Evolutionary conservation across 495 filamentous ascomycete species (phyloP), one percentile per base, ranked within the genome.

Genomic region (Amphirosellinia nigrospora): DNA sequence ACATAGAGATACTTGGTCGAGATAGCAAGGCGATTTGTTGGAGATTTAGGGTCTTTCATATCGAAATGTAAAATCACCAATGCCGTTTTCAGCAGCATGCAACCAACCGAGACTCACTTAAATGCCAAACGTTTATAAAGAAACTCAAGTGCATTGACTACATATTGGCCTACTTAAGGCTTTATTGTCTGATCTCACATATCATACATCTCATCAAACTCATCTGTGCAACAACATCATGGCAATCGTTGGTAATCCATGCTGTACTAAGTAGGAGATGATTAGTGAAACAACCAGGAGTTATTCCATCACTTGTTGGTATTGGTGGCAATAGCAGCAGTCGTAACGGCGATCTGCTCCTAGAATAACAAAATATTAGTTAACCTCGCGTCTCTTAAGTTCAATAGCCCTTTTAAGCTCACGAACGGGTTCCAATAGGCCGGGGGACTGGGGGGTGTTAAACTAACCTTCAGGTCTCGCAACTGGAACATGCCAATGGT

Each of bases 401-500:
- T 59, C 56, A 16, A 28, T 13, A 16, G 9, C 15, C 10, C 21
- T 19, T 23, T 41, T 19, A 8, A 4, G 0, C 38, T 28, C 13
- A n/a, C 8, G 8, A 45, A 30, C 11, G 2, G 23, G 39, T 19
- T 1, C 32, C 1, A 23, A 30, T 32, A 23, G 1, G 32, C 38
- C 2, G 13, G 7, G n/a, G 0, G 1, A 13, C 9, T 5, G 11
- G 38, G 0, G 7, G 39, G 32, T 11, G 4, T 10, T 26, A 19
- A 13, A 59, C 65, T 68, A 13, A 68, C 65, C 53, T 60, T 46
- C 64, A 67, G 26, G 39, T 67, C 64, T 36, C 53, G 41, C 30
- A 68, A 28, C n/a, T 45, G 65, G 30, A n/a, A 39, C 65, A 68
- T 60, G n/a, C 65, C 50, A 16, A 68, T 50, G 11, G 65, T 60